A percentile compares a stretch with the other conserved stretches of the same genome.
phyloP scores from a whole-genome alignment of 225 moss, liverwort and hornwort species.

The Ulota crispa region DNA sequence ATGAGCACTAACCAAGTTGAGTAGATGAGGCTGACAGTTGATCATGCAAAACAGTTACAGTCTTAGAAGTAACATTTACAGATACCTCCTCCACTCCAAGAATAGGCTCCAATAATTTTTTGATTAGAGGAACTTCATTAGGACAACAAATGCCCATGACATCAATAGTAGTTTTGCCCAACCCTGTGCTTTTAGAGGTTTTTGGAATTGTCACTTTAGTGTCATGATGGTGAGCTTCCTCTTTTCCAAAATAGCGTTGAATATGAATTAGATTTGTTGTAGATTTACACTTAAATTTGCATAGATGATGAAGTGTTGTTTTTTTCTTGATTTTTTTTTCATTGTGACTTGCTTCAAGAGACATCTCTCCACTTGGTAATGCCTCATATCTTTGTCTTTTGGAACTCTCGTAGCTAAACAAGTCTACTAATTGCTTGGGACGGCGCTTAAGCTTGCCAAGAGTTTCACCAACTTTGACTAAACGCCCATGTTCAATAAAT shows the following conservation, averaged over 20 bases:
- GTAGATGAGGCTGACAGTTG: conserved; percentile 35
- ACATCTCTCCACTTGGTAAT: conserved; percentile 4
- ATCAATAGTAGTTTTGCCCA: conserved; percentile 53
- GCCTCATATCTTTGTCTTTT: conserved; percentile 42
- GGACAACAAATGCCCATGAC: conserved; percentile 66
- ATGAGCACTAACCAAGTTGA: conserved; percentile 40
- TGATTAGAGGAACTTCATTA: conserved; percentile 52
- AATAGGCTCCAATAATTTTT: conserved; percentile 52
- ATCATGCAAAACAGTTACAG: conserved; percentile 45
- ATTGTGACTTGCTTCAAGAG: conserved; percentile 8
- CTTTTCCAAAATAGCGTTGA: neutral
- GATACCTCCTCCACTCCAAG: conserved; percentile 50
- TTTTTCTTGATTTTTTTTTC: conserved; percentile 27
- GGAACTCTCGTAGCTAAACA: conserved; percentile 50
- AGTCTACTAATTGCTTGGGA: conserved; percentile 47
- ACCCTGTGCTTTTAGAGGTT: conserved; percentile 4
- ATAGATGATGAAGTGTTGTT: neutral
- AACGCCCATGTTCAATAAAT: conserved; percentile 51
- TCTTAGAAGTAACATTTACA: conserved; percentile 56
- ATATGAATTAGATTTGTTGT: neutral
- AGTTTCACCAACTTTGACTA: conserved; percentile 47
- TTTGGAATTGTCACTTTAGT: conserved; percentile 42
- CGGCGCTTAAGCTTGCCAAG: conserved; percentile 41
- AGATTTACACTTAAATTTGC: conserved; percentile 21
- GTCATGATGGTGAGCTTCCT: neutral